Percentiles rank a stretch among this genome's conserved stretches.
Conservation (phyloP, 768 basidiomycete genomes). For the Tulasnella calospora region DNA sequence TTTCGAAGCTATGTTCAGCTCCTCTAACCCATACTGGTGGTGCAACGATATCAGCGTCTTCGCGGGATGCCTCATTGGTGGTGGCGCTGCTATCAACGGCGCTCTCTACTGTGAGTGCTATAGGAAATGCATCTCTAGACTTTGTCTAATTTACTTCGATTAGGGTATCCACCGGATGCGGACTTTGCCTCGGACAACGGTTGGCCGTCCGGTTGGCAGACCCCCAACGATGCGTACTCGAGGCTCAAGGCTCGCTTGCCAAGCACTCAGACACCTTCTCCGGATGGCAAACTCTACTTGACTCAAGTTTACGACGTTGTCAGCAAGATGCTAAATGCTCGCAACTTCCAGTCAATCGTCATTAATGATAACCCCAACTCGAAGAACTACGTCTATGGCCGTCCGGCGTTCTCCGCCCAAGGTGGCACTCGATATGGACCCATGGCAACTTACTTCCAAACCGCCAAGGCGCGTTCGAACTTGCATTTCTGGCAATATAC, state of each 20-base stretch:
- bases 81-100: slow-evolving; percentile 60
- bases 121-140: neutral
- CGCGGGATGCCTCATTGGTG: slow-evolving; percentile 60
- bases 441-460: slow-evolving; percentile 56
- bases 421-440: slow-evolving; percentile 48
- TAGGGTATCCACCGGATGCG: slow-evolving; percentile 48
- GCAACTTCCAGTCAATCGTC: slow-evolving; percentile 45
- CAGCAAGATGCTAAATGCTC: slow-evolving; percentile 42
- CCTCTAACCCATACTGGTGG: slow-evolving; percentile 55
- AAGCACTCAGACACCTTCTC: slow-evolving; percentile 54
- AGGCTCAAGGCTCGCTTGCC: slow-evolving; percentile 51
- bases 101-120: neutral
- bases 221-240: slow-evolving; percentile 49
- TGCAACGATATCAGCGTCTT: slow-evolving; percentile 61
- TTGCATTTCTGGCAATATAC: slow-evolving; percentile 49
- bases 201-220: slow-evolving; percentile 53
- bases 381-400: slow-evolving; percentile 60
- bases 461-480: slow-evolving; percentile 51
- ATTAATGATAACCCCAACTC: slow-evolving; percentile 51
- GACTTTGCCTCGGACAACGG: slow-evolving; percentile 51
- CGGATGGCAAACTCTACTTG: slow-evolving; percentile 55
- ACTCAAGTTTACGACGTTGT: slow-evolving; percentile 48
- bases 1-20: slow-evolving; percentile 62
- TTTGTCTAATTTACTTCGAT: slow-evolving; percentile 37
- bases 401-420: slow-evolving; percentile 39